Evolutionary conservation across 1,284 basidiomycete genomes (phyloP), one percentile per base, ranked within the genome.

Genomic region (Rhodotorula sp.): DNA sequence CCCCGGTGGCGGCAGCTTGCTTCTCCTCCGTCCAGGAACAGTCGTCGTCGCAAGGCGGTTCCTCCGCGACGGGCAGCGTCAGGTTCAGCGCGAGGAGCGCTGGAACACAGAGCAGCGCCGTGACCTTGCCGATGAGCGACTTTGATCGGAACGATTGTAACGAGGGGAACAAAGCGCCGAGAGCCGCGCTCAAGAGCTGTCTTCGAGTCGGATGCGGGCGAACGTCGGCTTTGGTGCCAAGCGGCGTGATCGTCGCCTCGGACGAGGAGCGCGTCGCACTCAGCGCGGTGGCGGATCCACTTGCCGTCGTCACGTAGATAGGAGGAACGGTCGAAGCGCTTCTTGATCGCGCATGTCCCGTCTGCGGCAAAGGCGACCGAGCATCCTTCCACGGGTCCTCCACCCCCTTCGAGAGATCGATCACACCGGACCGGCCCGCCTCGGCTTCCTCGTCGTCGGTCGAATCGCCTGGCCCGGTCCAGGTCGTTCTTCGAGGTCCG

Each of bases 1-100:
- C 76, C 12, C 75, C 74, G 46, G 26, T 14, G 10, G 39, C 39
- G 49, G 51, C 61, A 49, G 18, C 61, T 10, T 20, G 29, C 39
- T 70, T 71, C 31, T 70, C 72, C 80, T 73, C 23, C 64, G 79
- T 46, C 61, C 57, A 63, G 3, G 26, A 23, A 4, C 48, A 39
- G 14, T 47, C 65, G 23, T 69, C 69, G 5, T 72, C 76, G 5
- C 68, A 70, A 23, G 57, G 58, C 80, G 73, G 20, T 68, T 80
- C 59, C 77, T 89, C 87, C 3, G 94, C 91, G 6, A 98, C 94
- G 5, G 95, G 95, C 10, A 97, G 84, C 0, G 96, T 98, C 23
- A 97, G 78, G 0, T 94, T 97, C 64, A 99, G 84, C 18, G 86
- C 84, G 80, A 97, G 83, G 10, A 98, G 88, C 0, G 94, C 92